A percentile compares a stretch with the other conserved stretches of the same genome.
These are phyloP conservation scores for Schizosaccharomyces versatilis DNA, from an alignment of 1,139 yeast genomes.

Conservation along the genomic window DNA sequence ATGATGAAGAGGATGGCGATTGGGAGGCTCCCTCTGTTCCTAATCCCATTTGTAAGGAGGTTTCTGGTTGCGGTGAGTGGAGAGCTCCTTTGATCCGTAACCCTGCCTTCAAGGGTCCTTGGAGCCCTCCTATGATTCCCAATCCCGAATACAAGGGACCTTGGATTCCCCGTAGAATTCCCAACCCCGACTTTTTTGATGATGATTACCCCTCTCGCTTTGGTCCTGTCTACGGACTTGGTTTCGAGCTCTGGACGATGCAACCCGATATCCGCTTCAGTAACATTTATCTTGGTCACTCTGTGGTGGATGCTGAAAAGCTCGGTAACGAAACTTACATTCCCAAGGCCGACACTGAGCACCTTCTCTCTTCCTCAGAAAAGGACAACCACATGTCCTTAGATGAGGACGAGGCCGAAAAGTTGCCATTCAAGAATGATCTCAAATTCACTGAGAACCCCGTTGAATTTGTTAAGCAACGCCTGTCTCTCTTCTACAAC, in stretches of 20 bases:
- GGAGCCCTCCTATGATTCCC: slow-evolving; percentile 42
- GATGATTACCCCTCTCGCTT: slow-evolving; percentile 38
- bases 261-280: slow-evolving; percentile 52
- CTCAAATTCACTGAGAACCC: no score
- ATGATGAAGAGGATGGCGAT: slow-evolving; percentile 68
- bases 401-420: background rate
- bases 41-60: slow-evolving; percentile 46
- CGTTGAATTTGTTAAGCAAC: no score
- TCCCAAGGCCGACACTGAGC: slow-evolving; percentile 40
- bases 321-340: slow-evolving; percentile 58
- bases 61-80: slow-evolving; percentile 62
- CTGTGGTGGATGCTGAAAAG: slow-evolving; percentile 55
- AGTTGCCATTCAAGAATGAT: no score
- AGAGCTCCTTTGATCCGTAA: slow-evolving; percentile 41
- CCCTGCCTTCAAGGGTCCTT: slow-evolving; percentile 52
- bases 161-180: slow-evolving; percentile 47
- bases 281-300: slow-evolving; percentile 69
- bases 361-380: slow-evolving; percentile 5
- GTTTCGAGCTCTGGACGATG: slow-evolving; percentile 84
- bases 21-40: slow-evolving; percentile 49
- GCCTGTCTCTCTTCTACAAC: no score
- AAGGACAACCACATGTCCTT: background rate
- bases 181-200: slow-evolving; percentile 49
- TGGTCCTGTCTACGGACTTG: slow-evolving; percentile 55
- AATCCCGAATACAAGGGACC: slow-evolving; percentile 64